phyloP scores from a whole-genome alignment of 306 rosid species.

The Medicago arabica region DNA sequence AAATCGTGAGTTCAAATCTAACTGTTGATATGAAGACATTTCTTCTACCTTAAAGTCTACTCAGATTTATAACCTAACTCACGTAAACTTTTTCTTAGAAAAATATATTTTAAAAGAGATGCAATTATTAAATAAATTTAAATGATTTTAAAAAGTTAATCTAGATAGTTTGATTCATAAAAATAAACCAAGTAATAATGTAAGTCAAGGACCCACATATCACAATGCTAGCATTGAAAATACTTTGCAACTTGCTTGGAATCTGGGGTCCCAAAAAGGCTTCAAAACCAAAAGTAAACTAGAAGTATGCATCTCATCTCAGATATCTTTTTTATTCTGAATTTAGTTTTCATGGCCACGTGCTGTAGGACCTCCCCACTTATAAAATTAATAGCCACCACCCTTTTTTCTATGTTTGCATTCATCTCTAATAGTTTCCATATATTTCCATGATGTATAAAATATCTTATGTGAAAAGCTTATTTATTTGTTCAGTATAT shows the following conservation, averaged over 20 bases:
- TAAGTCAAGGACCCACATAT: conserved; percentile 36
- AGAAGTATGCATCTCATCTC: conserved; percentile 14
- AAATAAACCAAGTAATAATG: not conserved
- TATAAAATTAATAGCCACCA: conserved; percentile 4
- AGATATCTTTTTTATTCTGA: conserved; percentile 25
- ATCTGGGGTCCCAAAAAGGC: conserved; percentile 35
- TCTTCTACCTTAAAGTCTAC: too few species aligned
- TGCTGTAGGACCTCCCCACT: conserved; percentile 45
- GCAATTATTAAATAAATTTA: not conserved
- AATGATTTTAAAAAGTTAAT: not conserved
- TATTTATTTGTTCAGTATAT: not conserved
- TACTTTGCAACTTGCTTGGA: conserved; percentile 19
- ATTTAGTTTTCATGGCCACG: conserved; percentile 40
- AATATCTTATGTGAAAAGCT: conserved; percentile 23
- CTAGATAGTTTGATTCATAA: not conserved
- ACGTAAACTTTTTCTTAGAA: too few species aligned
- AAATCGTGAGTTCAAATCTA: too few species aligned
- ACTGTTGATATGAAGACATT: too few species aligned
- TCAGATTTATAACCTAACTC: too few species aligned
- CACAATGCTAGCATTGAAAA: conserved; percentile 27
- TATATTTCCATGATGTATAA: not conserved
- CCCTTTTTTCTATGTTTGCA: conserved; percentile 17
- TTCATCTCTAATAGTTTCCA: conserved; percentile 18
- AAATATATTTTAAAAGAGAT: not conserved
- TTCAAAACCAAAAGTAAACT: conserved; percentile 42